These are phyloP conservation scores for Nakazawaea wickerhamii DNA, from an alignment of 805 yeast genomes.

Conservation along the genomic window DNA sequence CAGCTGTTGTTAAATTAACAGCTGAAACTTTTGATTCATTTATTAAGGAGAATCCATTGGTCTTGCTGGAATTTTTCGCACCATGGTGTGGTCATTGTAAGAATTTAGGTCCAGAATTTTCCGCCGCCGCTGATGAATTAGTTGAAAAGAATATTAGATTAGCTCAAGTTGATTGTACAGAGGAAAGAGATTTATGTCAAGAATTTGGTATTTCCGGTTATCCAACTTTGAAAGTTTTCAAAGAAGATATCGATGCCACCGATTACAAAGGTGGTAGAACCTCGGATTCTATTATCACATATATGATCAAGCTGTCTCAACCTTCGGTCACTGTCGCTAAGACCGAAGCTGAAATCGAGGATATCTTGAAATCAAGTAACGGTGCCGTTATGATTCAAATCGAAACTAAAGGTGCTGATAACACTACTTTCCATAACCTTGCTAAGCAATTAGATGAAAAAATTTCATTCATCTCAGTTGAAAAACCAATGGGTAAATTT, in stretches of 20 bases:
- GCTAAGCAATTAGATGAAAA: conserved; percentile 65
- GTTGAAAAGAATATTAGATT: conserved; percentile 58
- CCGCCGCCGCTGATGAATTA: conserved; percentile 64
- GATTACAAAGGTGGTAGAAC: conserved; percentile 86
- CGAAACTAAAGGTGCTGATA: conserved; percentile 29
- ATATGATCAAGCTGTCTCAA: conserved; percentile 74
- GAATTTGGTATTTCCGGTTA: conserved; percentile 70
- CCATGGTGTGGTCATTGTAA: conserved; percentile 99
- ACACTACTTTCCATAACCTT: conserved; percentile 53
- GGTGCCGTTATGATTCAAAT: conserved; percentile 57
- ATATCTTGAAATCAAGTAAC: conserved; percentile 39
- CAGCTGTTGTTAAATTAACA: conserved; percentile 81
- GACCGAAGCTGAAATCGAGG: conserved; percentile 44
- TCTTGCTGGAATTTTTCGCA: conserved; percentile 82
- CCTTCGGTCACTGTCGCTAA: conserved; percentile 64
- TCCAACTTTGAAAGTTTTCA: conserved; percentile 78
- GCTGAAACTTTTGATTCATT: conserved; percentile 60
- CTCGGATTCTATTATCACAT: conserved; percentile 68
- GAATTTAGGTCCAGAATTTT: conserved; percentile 74
- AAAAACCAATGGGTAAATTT: conserved; percentile 30
- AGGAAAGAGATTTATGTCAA: conserved; percentile 64
- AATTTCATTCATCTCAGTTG: conserved; percentile 48
- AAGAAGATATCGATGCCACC: conserved; percentile 41
- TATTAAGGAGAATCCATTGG: conserved; percentile 67
- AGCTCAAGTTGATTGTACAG: conserved; percentile 85